phyloP scores from a whole-genome alignment of 2,329 filamentous ascomycete genomes.

The Paraconiothyrium brasiliense region DNA sequence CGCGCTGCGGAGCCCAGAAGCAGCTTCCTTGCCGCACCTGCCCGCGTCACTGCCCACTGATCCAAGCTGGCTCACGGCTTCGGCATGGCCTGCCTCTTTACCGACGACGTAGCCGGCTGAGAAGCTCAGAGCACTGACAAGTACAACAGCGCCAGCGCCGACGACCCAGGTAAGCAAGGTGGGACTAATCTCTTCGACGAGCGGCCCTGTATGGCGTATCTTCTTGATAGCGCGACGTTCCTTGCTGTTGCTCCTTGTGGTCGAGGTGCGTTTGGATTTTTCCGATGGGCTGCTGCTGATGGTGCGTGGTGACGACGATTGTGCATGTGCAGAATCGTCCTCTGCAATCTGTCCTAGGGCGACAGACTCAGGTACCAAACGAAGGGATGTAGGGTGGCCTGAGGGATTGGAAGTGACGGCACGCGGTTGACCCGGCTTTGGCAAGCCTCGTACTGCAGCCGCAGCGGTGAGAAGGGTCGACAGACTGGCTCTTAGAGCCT shows the following conservation, averaged over 20 bases:
- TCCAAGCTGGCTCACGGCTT: constrained; percentile 52
- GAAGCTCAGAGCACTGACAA: constrained; percentile 71
- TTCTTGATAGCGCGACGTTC: constrained; percentile 58
- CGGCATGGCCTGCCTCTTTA: constrained; percentile 65
- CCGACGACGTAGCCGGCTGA: constrained; percentile 71
- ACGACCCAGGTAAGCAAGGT: constrained; percentile 73
- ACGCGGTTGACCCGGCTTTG: constrained; percentile 64
- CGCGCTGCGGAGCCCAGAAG: constrained; percentile 34
- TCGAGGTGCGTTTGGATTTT: constrained; percentile 52
- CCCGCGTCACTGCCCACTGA: constrained; percentile 40
- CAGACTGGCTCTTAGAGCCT: constrained; percentile 89
- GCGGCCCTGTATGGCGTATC: constrained; percentile 44
- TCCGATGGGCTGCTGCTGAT: constrained; percentile 44
- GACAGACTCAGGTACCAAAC: constrained; percentile 69
- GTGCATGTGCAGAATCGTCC: constrained; percentile 31
- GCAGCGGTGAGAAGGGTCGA: constrained; percentile 95
- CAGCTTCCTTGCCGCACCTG: constrained; percentile 46
- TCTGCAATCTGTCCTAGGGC: constrained; percentile 57
- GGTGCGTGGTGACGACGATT: constrained; percentile 37
- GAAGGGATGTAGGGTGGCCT: constrained; percentile 61
- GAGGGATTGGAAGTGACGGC: constrained; percentile 45
- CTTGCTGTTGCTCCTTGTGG: constrained; percentile 53
- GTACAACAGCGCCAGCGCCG: constrained; percentile 70
- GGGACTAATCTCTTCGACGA: constrained; percentile 60
- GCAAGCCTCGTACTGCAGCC: constrained; percentile 83